These are phyloP conservation scores for Mitragyna speciosa DNA, from an alignment of 257 asterid species.

Conservation along the genomic window DNA sequence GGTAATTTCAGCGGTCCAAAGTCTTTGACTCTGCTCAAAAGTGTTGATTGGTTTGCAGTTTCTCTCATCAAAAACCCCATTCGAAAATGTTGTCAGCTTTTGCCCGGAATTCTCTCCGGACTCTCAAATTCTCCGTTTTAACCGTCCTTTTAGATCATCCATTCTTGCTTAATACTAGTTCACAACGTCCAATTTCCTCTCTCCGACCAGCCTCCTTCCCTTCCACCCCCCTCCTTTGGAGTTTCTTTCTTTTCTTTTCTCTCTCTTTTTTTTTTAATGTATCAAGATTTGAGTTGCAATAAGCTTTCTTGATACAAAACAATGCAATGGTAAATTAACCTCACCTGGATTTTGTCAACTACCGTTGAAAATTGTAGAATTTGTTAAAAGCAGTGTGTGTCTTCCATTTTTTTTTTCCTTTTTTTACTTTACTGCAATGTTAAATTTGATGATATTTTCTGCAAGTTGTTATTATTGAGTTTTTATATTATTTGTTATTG, in stretches of 20 bases:
- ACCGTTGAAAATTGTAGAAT: neutral
- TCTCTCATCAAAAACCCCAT: slow-evolving; percentile 13
- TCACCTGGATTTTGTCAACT: neutral
- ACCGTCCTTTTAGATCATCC: slow-evolving; percentile 23
- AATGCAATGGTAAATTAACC: neutral
- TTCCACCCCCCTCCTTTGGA: neutral
- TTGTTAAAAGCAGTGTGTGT: neutral
- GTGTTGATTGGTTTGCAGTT: slow-evolving; percentile 6
- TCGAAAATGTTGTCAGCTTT: slow-evolving; percentile 12
- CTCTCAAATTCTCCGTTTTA: slow-evolving; percentile 22
- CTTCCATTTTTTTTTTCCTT: neutral
- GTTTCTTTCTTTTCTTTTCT: neutral
- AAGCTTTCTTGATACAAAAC: neutral
- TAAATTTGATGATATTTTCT: neutral
- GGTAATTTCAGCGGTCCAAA: slow-evolving; percentile 23
- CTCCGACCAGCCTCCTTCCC: slow-evolving; percentile 6
- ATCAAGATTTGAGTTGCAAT: slow-evolving; percentile 10
- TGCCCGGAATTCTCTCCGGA: slow-evolving; percentile 33
- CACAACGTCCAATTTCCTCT: slow-evolving; percentile 5
- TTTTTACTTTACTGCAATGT: neutral
- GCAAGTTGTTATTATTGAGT: neutral
- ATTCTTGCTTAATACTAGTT: neutral
- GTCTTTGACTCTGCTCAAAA: neutral
- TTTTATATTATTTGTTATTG: neutral
- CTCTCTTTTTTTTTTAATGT: neutral